Evolutionary conservation across 768 basidiomycete genomes (phyloP).

Genomic region (Chalciporus piperatus): DNA sequence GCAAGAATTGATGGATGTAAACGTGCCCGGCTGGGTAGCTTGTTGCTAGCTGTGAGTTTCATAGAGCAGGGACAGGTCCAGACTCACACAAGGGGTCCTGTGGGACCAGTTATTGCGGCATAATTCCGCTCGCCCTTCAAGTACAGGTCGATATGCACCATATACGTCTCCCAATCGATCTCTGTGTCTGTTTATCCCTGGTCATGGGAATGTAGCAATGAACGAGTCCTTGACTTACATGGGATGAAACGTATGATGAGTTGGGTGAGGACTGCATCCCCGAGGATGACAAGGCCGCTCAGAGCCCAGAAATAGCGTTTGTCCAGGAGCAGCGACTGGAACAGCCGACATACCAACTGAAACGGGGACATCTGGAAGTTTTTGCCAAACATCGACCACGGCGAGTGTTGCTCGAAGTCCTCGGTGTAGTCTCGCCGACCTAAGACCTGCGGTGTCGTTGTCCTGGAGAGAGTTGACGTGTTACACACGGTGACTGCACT

Average conservation of each 20-base stretch:
- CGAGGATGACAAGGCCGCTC: slow-evolving; percentile 61
- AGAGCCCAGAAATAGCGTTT: slow-evolving; percentile 65
- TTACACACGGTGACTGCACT: too few relatives aligned
- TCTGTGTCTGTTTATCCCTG: slow-evolving; percentile 73
- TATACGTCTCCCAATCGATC: slow-evolving; percentile 97
- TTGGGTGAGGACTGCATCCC: slow-evolving; percentile 74
- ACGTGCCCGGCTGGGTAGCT: slow-evolving; percentile 97
- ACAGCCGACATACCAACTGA: slow-evolving; percentile 4
- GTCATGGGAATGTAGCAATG: slow-evolving; percentile 15
- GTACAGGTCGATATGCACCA: slow-evolving; percentile 80
- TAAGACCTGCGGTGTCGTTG: background rate
- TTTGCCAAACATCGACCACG: background rate
- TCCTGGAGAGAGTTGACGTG: background rate
- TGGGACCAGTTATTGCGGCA: slow-evolving; percentile 77
- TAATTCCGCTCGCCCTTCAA: slow-evolving; percentile 83
- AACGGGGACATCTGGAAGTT: background rate
- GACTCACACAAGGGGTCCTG: slow-evolving; percentile 86
- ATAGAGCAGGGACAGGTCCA: background rate
- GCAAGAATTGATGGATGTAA: slow-evolving; percentile 72
- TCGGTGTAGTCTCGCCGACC: background rate
- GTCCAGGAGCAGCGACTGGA: slow-evolving; percentile 41
- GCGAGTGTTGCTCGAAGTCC: background rate
- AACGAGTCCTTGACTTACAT: slow-evolving; percentile 52
- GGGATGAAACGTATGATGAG: slow-evolving; percentile 79
- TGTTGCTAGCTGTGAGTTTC: slow-evolving; percentile 1